Percentiles rank a stretch among this genome's conserved stretches.
Evolutionary conservation across 176 grass and related monocot genomes (phyloP).

Genomic region (Calamus simplicifolius): DNA sequence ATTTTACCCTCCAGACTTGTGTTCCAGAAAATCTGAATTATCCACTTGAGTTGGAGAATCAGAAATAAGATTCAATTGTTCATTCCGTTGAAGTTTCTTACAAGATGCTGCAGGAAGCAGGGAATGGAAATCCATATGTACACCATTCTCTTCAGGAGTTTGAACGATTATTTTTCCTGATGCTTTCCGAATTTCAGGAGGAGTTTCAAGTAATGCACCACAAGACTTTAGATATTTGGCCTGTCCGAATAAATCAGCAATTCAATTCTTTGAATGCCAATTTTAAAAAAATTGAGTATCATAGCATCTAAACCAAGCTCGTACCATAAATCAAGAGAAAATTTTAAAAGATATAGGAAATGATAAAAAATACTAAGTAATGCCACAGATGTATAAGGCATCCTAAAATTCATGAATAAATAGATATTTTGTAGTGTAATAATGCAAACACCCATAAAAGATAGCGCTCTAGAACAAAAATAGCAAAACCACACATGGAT

Average conservation of each 20-base stretch:
- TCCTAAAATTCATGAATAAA: too few species aligned
- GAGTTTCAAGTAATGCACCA: slow-evolving; percentile 39
- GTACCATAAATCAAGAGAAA: too few species aligned
- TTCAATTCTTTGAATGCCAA: too few species aligned
- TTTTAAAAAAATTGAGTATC: too few species aligned
- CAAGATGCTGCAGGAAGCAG: background rate
- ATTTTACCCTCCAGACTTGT: background rate
- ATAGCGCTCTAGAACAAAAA: too few species aligned
- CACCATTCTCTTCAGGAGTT: slow-evolving; percentile 22
- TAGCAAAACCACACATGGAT: too few species aligned
- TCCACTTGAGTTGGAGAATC: background rate
- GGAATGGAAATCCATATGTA: background rate
- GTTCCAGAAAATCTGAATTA: background rate
- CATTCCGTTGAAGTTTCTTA: slow-evolving; percentile 20
- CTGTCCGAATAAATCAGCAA: slow-evolving; percentile 16
- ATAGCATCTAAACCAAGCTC: too few species aligned
- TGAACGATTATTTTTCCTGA: slow-evolving; percentile 24
- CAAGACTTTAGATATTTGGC: slow-evolving; percentile 50
- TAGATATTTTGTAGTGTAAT: too few species aligned
- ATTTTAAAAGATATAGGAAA: too few species aligned
- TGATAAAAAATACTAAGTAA: too few species aligned
- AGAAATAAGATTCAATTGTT: slow-evolving; percentile 28
- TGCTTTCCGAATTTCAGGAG: slow-evolving; percentile 27
- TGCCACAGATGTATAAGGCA: too few species aligned
- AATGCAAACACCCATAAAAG: too few species aligned